phyloP scores from a whole-genome alignment of 768 basidiomycete species.

The Termitomyces sp. region DNA sequence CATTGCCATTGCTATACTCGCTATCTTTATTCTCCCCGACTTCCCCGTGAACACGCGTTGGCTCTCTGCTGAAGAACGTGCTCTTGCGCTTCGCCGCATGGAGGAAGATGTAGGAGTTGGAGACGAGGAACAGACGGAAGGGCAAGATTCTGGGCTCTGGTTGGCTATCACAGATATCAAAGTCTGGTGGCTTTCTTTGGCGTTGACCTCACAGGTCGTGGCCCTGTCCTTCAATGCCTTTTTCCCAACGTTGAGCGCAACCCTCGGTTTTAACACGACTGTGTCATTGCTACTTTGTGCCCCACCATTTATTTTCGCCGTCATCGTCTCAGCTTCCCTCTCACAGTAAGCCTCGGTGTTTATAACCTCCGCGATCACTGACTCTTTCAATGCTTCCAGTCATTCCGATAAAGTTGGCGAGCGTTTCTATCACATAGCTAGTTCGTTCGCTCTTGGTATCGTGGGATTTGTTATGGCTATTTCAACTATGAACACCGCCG shows the following conservation, averaged over 20 bases:
- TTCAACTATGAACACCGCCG: conserved; percentile 55
- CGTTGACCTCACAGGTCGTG: conserved; percentile 38
- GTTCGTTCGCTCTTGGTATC: conserved; percentile 54
- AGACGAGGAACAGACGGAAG: conserved; percentile 22
- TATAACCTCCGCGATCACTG: not conserved
- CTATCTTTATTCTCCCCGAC: conserved; percentile 70
- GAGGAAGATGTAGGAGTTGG: conserved; percentile 47
- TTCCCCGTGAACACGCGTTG: conserved; percentile 58
- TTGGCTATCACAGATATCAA: conserved; percentile 68
- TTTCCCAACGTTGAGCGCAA: conserved; percentile 69
- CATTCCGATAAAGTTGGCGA: conserved; percentile 73
- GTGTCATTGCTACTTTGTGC: conserved; percentile 55
- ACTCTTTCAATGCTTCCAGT: conserved; percentile 25
- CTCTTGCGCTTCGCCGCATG: conserved; percentile 58
- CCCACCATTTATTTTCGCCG: conserved; percentile 64
- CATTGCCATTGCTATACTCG: conserved; percentile 41
- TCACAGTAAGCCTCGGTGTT: conserved; percentile 36
- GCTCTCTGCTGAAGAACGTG: conserved; percentile 54
- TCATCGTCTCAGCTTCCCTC: conserved; percentile 48
- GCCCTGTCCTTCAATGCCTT: conserved; percentile 70
- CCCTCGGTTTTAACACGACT: conserved; percentile 64
- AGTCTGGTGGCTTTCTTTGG: conserved; percentile 57
- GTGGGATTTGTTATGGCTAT: conserved; percentile 67
- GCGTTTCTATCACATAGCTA: conserved; percentile 63
- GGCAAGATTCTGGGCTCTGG: conserved; percentile 39